Conservation (phyloP, 164 flowering plant species). For the Piper longum region DNA sequence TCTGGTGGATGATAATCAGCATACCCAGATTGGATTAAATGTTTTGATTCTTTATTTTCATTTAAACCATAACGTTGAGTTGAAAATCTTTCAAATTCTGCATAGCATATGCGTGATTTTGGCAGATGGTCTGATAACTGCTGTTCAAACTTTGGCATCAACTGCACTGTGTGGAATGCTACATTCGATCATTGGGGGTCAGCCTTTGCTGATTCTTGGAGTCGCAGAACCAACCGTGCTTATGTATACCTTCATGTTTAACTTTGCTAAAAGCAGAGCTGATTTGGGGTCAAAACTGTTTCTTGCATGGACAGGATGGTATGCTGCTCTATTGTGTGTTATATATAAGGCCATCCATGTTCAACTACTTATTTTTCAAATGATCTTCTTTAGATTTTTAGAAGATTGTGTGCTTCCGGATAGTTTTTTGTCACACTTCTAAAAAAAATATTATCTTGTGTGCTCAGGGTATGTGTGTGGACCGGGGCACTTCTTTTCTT, state of each 20-base stretch:
- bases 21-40: no score
- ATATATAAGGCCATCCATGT: not conserved
- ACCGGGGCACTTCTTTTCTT: conserved; percentile 58
- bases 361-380: not conserved
- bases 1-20: no score
- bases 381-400: not conserved
- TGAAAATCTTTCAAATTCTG: not conserved
- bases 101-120: not conserved
- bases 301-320: conserved; percentile 97
- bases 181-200: conserved; percentile 92
- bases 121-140: conserved; percentile 85
- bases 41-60: not conserved
- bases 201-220: conserved; percentile 86
- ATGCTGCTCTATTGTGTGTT: conserved; percentile 10
- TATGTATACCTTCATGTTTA: conserved; percentile 96
- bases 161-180: conserved; percentile 89
- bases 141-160: conserved; percentile 93
- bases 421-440: not conserved
- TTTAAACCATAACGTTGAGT: conserved; percentile 36
- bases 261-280: conserved; percentile 69
- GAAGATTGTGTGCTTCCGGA: not conserved
- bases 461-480: conserved; percentile 86
- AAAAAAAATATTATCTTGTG: not conserved
- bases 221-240: conserved; percentile 99
- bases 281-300: conserved; percentile 78